Base-by-base conservation (phyloP, 139 green algal species). In the Limnomonas spitsbergensis region DNA sequence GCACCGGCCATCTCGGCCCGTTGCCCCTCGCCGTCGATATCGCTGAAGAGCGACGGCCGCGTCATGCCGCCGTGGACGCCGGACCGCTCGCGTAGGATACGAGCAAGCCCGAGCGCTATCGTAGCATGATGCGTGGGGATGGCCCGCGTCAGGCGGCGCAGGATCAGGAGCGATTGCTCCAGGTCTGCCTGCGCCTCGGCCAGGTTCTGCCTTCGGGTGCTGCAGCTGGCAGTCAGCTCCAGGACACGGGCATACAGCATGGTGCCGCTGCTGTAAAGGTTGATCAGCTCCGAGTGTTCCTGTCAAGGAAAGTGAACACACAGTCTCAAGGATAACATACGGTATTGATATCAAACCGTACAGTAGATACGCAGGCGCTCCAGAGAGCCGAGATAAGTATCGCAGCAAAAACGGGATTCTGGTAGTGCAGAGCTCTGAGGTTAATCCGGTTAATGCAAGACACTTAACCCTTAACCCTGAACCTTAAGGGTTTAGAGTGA, bases 211-310 rank as follows among this genome's bases (percentile, higher is more conserved):
- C 27, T 20, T 1, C 76, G 66, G 2, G 24, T 36, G 42, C 6
- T 29, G 68, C 68, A 73, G 1, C 7, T 37, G 14, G 67, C 68
- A 27, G 36, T 38, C 1, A 38, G 31, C 69, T 66, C 47, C 40
- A 87, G 66, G 31, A 68, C 68, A 0, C 37, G 14, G 34, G 73
- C 79, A 40, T 84, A 87, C 52, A 84, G 36, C 2, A 27, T 39
- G 2, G 66, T 83, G 31, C 83, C 83, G 2, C 53, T 29, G 0
- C 27, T 35, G 66, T 87, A 87, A 3, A 87, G n/a, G 76, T 87
- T 87, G 71, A 82, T 79, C 42, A 83, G 72, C 76, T 87, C 83
- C 24, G 76, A 38, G 39, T 78, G 69, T 37, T 82, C 78, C 38
- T 71, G 34, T 61, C 27, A 36, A 61, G 3, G 3, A 31, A 40